phyloP scores from a whole-genome alignment of 192 early-diverging fungal species.

The Rhizophagus clarus region DNA sequence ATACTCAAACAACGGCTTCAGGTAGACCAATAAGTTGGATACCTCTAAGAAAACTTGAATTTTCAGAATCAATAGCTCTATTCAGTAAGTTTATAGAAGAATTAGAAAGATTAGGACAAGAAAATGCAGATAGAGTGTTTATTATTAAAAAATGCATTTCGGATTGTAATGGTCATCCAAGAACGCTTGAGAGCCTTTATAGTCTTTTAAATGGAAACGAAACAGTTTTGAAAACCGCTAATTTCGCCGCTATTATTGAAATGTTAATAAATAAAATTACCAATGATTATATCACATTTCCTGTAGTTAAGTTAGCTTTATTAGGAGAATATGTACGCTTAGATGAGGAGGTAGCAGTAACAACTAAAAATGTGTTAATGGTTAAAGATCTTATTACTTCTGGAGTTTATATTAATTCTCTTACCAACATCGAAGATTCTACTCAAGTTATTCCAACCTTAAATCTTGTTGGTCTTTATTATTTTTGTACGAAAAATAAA shows the following conservation, averaged over 20 bases:
- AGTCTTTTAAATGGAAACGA: background rate
- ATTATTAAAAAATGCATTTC: background rate
- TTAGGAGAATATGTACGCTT: background rate
- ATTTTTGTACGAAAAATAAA: background rate
- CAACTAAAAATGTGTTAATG: no score
- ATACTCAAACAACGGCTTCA: background rate
- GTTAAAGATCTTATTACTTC: background rate
- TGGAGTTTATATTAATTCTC: conserved; percentile 16
- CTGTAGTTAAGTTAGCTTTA: background rate
- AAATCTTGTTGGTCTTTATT: background rate
- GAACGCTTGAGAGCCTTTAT: background rate
- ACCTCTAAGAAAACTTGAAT: background rate
- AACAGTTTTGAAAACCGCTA: background rate
- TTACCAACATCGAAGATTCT: background rate
- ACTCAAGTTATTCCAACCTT: background rate
- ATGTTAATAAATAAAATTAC: background rate
- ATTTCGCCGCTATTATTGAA: background rate
- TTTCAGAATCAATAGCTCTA: background rate
- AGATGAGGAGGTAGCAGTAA: background rate
- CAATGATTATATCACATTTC: background rate
- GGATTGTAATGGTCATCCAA: conserved; percentile 7
- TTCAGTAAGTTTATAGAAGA: background rate
- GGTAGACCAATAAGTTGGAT: background rate
- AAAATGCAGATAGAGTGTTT: background rate
- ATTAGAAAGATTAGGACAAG: no score